A percentile compares a stretch with the other conserved stretches of the same genome.
phyloP scores from a whole-genome alignment of 2,329 filamentous ascomycete genomes.

The Helotiales sp. region DNA sequence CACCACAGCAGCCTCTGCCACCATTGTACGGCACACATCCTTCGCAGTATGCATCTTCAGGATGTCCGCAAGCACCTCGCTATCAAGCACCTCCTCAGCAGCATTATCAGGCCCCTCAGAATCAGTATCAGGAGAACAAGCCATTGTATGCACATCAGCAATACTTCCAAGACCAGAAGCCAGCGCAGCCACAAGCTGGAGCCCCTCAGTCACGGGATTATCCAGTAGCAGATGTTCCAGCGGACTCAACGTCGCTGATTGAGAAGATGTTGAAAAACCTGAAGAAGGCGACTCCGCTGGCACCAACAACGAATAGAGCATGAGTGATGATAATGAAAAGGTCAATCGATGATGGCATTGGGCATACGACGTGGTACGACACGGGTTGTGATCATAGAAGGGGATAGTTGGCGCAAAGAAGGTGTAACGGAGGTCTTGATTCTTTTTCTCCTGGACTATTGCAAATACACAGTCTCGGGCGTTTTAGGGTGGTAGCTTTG shows the following conservation, averaged over 20 bases:
- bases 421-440: neutral
- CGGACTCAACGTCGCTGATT: slow-evolving; percentile 42
- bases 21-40: neutral
- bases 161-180: slow-evolving; percentile 20
- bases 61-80: neutral
- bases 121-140: slow-evolving; percentile 11
- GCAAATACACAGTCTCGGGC: neutral
- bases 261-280: slow-evolving; percentile 55
- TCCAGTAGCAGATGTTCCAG: slow-evolving; percentile 31
- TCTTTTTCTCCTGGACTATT: neutral
- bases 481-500: neutral
- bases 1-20: slow-evolving; percentile 1
- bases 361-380: neutral
- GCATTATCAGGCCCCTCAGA: slow-evolving; percentile 4
- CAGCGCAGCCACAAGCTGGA: neutral
- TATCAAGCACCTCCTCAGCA: slow-evolving; percentile 2
- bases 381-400: neutral
- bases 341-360: slow-evolving; percentile 5
- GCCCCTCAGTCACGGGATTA: slow-evolving; percentile 21
- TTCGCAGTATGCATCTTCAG: neutral
- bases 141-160: slow-evolving; percentile 30
- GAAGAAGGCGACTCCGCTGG: slow-evolving; percentile 33
- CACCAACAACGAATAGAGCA: neutral
- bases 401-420: neutral
- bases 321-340: slow-evolving; percentile 1